Base-by-base conservation (phyloP, 1,284 basidiomycete genomes). In the Sanghuangporus weigelae region DNA sequence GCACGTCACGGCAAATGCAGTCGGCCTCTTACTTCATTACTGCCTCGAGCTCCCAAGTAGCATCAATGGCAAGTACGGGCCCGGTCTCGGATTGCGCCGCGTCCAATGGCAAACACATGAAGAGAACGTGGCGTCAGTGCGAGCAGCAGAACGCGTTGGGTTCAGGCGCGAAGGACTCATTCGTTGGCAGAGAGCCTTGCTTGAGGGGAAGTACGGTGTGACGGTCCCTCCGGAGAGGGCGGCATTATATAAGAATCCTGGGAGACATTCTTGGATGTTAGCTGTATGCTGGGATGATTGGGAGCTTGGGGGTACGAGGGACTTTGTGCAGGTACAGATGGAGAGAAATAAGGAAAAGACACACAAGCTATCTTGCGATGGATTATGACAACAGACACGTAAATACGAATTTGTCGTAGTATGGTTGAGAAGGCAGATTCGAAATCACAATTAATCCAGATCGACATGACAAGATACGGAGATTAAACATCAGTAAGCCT, bases 211-310 rank as follows among this genome's bases (percentile, higher is more conserved):
- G 59, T 71, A 71, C 21, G 78, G 77, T 0, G 71, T 76, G 51
- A 77, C 39, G 60, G 57, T 71, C 46, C 73, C 78, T 51, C 73
- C 75, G 21, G 46, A 51, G 23, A 39, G 61, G 3, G 44, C 1
- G 1, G 42, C 14, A 7, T 14, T 62, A 14, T 21, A 38, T 36
- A 44, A 16, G 12, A 79, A 76, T 1, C 68, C 72, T 0, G 84
- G 82, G 2, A 75, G 82, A 59, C 77, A 87, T 69, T 80, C 79
- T 0, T 76, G 77, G 0, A 65, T 81, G 39, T 72, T 85, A 40
- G 74, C 79, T 2, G 31, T 84, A 2, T 87, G 83, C 60, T 87
- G 84, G 81, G 87, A 89, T 65, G 82, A 84, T 60, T 89, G 87
- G 87, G 82, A 84, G 36, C 39, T 62, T 23, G 59, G 23, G 11